These are phyloP conservation scores for Rhizophagus prolifer DNA, from an alignment of 192 early-diverging fungal genomes.

Conservation along the genomic window DNA sequence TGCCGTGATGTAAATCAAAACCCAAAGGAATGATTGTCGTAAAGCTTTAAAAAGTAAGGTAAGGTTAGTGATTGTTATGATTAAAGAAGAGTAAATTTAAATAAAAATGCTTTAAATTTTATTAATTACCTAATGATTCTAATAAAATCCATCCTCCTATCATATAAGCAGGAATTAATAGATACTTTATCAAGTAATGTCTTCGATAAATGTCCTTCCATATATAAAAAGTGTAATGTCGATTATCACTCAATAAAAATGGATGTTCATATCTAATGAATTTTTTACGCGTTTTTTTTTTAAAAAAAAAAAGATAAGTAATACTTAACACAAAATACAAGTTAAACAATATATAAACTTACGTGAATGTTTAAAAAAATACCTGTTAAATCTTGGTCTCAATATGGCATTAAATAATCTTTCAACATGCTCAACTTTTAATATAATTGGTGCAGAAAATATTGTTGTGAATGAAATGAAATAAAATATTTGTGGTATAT, in stretches of 20 bases:
- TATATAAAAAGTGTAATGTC: constrained; percentile 95
- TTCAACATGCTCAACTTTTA: constrained; percentile 26
- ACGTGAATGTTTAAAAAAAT: constrained; percentile 55
- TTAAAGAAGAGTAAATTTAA: background rate
- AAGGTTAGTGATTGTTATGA: too few species aligned
- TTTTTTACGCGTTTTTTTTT: background rate
- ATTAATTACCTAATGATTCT: constrained; percentile 47
- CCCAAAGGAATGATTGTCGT: constrained; percentile 52
- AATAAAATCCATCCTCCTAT: constrained; percentile 43
- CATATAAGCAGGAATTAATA: constrained; percentile 66
- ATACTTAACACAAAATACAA: background rate
- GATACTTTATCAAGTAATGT: constrained; percentile 55
- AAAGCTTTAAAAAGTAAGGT: constrained; percentile 24
- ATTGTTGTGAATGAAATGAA: constrained; percentile 64
- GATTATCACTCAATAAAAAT: constrained; percentile 91
- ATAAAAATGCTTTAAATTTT: background rate
- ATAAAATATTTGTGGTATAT: constrained; percentile 88
- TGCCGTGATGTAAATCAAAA: constrained; percentile 52
- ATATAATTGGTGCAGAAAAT: constrained; percentile 47
- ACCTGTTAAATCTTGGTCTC: background rate
- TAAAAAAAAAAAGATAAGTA: too few species aligned
- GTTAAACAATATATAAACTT: constrained; percentile 22
- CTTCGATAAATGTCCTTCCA: constrained; percentile 79
- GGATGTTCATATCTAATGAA: constrained; percentile 77
- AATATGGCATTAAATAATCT: background rate